These are phyloP conservation scores for Dactylorhiza incarnata DNA, from an alignment of 106 monocot genomes.

Conservation along the genomic window DNA sequence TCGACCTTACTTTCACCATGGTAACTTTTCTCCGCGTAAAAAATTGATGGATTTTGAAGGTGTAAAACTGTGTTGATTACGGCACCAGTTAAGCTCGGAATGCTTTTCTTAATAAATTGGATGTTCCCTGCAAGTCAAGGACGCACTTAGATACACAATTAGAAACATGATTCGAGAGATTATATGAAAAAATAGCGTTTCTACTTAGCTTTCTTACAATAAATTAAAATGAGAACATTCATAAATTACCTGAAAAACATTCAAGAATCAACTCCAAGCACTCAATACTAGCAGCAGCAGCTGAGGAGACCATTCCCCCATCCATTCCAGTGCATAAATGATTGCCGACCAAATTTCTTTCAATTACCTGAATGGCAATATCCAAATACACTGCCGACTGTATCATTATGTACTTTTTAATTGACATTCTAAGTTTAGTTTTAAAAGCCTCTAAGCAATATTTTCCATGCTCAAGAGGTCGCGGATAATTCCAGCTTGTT, in stretches of 20 bases:
- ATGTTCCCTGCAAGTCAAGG: constrained; percentile 42
- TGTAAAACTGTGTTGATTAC: constrained; percentile 81
- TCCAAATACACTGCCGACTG: no score
- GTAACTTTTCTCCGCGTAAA: constrained; percentile 29
- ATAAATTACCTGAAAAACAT: constrained; percentile 44
- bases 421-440: no score
- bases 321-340: constrained; percentile 24
- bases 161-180: no score
- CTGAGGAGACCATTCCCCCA: constrained; percentile 53
- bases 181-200: no score
- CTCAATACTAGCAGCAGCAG: constrained; percentile 73
- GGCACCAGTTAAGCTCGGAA: constrained; percentile 45
- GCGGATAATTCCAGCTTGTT: constrained; percentile 9
- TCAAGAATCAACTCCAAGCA: constrained; percentile 72
- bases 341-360: constrained; percentile 60
- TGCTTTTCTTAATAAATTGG: constrained; percentile 33
- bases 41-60: constrained; percentile 49
- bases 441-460: no score
- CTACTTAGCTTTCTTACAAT: not conserved
- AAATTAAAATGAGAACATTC: constrained; percentile 1
- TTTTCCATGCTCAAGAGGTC: constrained; percentile 1
- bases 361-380: constrained; percentile 38
- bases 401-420: no score
- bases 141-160: constrained; percentile 7
- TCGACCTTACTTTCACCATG: constrained; percentile 14